phyloP scores from a whole-genome alignment of 1,284 basidiomycete species.

The Tetrapyrgos nigripes region DNA sequence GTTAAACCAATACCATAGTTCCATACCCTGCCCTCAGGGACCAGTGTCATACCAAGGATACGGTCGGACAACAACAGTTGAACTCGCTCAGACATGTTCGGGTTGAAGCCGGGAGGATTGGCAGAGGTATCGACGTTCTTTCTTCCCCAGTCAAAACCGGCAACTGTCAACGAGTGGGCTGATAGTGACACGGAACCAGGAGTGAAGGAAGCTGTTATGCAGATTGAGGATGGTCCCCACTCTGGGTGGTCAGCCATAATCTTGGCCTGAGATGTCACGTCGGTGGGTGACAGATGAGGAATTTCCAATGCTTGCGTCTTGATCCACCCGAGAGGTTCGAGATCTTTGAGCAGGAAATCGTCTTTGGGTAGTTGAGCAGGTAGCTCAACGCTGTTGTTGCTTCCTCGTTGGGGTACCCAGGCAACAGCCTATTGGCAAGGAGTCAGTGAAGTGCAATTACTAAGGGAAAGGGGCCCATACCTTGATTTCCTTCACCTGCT shows the following conservation, averaged over 20 bases:
- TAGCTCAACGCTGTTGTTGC: slow-evolving; percentile 92
- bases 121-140: slow-evolving; percentile 90
- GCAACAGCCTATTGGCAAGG: slow-evolving; percentile 69
- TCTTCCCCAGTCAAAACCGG: slow-evolving; percentile 98
- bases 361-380: slow-evolving; percentile 89
- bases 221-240: slow-evolving; percentile 94
- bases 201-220: slow-evolving; percentile 95
- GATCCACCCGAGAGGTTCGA: slow-evolving; percentile 97
- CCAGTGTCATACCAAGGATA: slow-evolving; percentile 89
- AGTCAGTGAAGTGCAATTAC: slow-evolving; percentile 6
- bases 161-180: slow-evolving; percentile 87
- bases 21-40: slow-evolving; percentile 92
- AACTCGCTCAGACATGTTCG: slow-evolving; percentile 96
- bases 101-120: slow-evolving; percentile 92
- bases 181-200: slow-evolving; percentile 97
- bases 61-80: slow-evolving; percentile 95
- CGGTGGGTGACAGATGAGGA: slow-evolving; percentile 90
- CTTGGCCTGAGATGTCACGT: slow-evolving; percentile 96
- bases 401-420: slow-evolving; percentile 96
- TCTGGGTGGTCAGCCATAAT: slow-evolving; percentile 96
- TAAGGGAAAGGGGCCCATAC: slow-evolving; percentile 31
- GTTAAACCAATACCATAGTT: slow-evolving; percentile 94
- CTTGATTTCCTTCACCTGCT: slow-evolving; percentile 99
- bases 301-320: slow-evolving; percentile 96
- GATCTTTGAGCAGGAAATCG: slow-evolving; percentile 92